A percentile compares a stretch with the other conserved stretches of the same genome.
Conservation (phyloP, 441 rosid genomes). For the Erodium moschatum region DNA sequence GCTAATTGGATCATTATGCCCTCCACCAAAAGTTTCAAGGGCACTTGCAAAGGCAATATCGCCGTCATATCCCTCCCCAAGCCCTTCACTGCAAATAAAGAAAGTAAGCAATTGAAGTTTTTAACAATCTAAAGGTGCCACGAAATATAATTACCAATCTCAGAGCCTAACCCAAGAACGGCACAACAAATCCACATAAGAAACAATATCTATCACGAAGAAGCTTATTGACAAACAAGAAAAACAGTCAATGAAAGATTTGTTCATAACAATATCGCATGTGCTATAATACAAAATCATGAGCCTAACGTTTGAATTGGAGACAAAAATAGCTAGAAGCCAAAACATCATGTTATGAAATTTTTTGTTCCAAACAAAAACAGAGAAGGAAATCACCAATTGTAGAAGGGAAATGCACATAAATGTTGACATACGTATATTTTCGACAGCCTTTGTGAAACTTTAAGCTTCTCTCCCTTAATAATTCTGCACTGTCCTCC, state of each 20-base stretch:
- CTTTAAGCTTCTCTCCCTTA: constrained; percentile 83
- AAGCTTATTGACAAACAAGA: background rate
- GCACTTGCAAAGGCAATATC: constrained; percentile 99
- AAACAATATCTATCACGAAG: background rate
- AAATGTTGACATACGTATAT: constrained; percentile 62
- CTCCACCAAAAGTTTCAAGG: constrained; percentile 95
- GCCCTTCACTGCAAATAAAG: constrained; percentile 73
- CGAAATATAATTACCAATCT: background rate
- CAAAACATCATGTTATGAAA: background rate
- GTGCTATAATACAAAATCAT: background rate
- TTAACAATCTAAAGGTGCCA: background rate
- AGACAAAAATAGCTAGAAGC: constrained; percentile 3
- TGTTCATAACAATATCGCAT: background rate
- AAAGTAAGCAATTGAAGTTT: constrained; percentile 18
- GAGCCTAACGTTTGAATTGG: background rate
- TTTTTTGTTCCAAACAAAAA: background rate
- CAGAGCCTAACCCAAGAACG: background rate
- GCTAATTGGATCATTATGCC: constrained; percentile 96
- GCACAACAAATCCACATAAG: background rate
- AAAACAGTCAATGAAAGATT: background rate
- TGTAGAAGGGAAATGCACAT: background rate
- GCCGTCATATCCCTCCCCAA: constrained; percentile 97
- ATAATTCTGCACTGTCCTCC: constrained; percentile 85
- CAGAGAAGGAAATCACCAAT: background rate
- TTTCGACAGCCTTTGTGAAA: constrained; percentile 96